Evolutionary conservation across 495 filamentous ascomycete genomes (phyloP), one percentile per base, ranked within the genome.

Genomic region (Xylaria nigripes): DNA sequence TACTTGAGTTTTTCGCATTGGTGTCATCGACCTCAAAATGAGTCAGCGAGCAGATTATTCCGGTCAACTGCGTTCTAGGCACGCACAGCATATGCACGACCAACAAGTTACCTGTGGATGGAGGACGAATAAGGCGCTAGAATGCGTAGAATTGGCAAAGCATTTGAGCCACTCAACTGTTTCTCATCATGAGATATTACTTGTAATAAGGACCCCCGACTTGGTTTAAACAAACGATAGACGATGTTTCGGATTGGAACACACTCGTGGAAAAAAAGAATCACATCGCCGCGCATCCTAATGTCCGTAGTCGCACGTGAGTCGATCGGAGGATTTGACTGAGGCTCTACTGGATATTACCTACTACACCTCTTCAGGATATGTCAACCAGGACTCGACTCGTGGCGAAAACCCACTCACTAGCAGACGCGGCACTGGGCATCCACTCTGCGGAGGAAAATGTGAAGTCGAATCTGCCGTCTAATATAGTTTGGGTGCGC

Each of bases 61-160:
- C 70, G 72, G 73, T 54, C 63, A 61, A 32, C 51, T 58, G 18
- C 68, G 56, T 30, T 59, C 60, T 9, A 61, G 59, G 23, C 70
- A 73, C 32, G 52, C 61, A 40, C 36, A 69, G 50, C 63, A 70
- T 36, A 54, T 74, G 57, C 61, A 64, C 24, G 55, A 68, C 30
- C 70, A 74, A 51, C 68, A 70, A n/a, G 54, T 72, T 12, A 61
- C 69, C 8, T 74, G 72, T 51, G 68, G 66, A 15, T 74, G 72
- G 72, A 63, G 68, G 18, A 32, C 54, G 0, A 52, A 72, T 1
- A 51, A 57, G 32, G 61, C 71, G 8, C 61, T 61, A 21, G 50
- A 63, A 56, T 66, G 63, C 61, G 44, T 57, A 50, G 58, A 64
- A n/a, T n/a, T n/a, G n/a, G n/a, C n/a, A n/a, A n/a, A n/a, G n/a